Conservation (phyloP, 164 flowering plant genomes). For the Amborella trichopoda region DNA sequence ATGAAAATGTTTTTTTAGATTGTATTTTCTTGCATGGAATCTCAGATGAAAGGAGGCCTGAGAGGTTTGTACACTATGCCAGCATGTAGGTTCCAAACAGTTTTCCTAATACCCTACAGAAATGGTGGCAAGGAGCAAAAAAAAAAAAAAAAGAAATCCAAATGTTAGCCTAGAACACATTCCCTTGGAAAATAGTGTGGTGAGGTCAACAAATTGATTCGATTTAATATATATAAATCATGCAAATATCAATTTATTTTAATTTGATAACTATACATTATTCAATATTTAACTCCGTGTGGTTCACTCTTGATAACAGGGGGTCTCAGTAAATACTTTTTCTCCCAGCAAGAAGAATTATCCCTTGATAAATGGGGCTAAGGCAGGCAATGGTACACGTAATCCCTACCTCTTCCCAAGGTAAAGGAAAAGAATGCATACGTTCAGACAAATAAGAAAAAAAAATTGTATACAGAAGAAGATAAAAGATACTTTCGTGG, state of each 20-base stretch:
- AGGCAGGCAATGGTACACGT: conserved; percentile 17
- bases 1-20: too few species aligned
- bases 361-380: conserved; percentile 38
- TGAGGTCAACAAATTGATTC: too few species aligned
- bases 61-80: neutral
- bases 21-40: neutral
- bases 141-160: neutral
- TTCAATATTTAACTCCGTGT: too few species aligned
- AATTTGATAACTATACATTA: too few species aligned
- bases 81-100: neutral
- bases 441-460: neutral
- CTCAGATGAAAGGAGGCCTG: neutral
- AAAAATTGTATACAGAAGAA: too few species aligned
- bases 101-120: neutral
- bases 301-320: conserved; percentile 34
- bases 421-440: conserved; percentile 8
- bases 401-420: conserved; percentile 20
- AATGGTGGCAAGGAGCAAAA: neutral
- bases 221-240: too few species aligned
- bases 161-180: neutral
- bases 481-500: too few species aligned
- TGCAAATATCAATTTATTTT: too few species aligned
- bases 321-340: conserved; percentile 43
- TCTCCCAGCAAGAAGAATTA: conserved; percentile 26
- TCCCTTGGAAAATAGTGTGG: neutral